Conservation (phyloP, 2,329 filamentous ascomycete species). For the Setomelanomma holmii region DNA sequence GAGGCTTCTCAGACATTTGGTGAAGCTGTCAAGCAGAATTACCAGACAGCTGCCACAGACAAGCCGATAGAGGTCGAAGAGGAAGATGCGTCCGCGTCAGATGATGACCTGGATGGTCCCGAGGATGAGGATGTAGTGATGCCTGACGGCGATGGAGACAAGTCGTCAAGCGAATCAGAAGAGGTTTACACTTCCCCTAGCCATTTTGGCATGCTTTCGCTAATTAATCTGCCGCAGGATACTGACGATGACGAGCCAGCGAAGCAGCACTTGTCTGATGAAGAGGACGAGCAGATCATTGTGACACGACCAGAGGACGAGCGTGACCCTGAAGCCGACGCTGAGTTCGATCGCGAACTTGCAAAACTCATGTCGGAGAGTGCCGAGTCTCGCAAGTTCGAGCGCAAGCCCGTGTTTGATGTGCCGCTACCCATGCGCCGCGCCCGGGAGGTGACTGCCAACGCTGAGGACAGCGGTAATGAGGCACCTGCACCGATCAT, state of each 20-base stretch:
- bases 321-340: constrained; percentile 90
- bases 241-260: constrained; percentile 55
- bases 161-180: constrained; percentile 59
- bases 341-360: constrained; percentile 96
- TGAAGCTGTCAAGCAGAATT: constrained; percentile 87
- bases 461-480: constrained; percentile 49
- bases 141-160: constrained; percentile 63
- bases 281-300: constrained; percentile 85
- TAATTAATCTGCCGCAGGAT: constrained; percentile 39
- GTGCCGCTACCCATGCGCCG: constrained; percentile 93
- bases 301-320: constrained; percentile 91
- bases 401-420: constrained; percentile 92
- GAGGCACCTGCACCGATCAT: constrained; percentile 49
- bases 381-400: constrained; percentile 92
- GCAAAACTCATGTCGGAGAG: constrained; percentile 99
- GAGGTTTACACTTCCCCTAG: constrained; percentile 50
- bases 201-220: constrained; percentile 1
- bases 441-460: constrained; percentile 63
- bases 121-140: constrained; percentile 53
- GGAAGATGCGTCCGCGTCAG: constrained; percentile 72
- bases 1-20: constrained; percentile 86
- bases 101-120: constrained; percentile 69
- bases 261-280: constrained; percentile 67
- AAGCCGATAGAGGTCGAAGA: constrained; percentile 76
- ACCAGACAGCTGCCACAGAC: constrained; percentile 77